Evolutionary conservation across 352 stramenopile species (phyloP).

Genomic region (Phytophthora colocasiae): DNA sequence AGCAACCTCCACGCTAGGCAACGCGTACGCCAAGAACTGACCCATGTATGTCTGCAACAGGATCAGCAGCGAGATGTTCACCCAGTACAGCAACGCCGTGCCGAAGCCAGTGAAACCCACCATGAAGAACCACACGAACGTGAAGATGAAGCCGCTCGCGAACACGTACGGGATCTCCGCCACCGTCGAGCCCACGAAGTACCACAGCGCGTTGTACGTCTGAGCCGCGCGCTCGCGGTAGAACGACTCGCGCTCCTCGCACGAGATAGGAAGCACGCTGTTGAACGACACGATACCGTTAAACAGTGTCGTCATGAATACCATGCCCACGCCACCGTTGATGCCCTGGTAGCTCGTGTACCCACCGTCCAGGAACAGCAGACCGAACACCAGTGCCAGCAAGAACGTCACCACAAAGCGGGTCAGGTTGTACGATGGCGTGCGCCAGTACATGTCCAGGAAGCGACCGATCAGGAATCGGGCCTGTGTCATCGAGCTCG

Average conservation of each 20-base stretch:
- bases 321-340: conserved; percentile 42
- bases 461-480: conserved; percentile 46
- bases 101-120: conserved; percentile 40
- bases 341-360: conserved; percentile 54
- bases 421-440: conserved; percentile 88
- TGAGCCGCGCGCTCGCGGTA: conserved; percentile 70
- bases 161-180: conserved; percentile 81
- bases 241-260: conserved; percentile 64
- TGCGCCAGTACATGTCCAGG: conserved; percentile 86
- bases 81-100: conserved; percentile 40
- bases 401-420: conserved; percentile 53
- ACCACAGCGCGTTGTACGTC: conserved; percentile 86
- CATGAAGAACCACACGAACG: conserved; percentile 48
- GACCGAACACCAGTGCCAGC: conserved; percentile 47
- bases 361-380: conserved; percentile 60
- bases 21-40: conserved; percentile 34
- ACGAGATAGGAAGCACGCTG: conserved; percentile 32
- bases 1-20: conserved; percentile 30
- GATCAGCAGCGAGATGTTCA: conserved; percentile 41
- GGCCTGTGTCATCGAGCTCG: conserved; percentile 41
- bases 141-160: conserved; percentile 41
- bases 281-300: conserved; percentile 69
- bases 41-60: conserved; percentile 51
- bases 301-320: conserved; percentile 71
- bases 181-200: conserved; percentile 84